Evolutionary conservation across 192 early-diverging fungal species (phyloP), one percentile per base, ranked within the genome.

Genomic region (Geranomyces michiganensis): DNA sequence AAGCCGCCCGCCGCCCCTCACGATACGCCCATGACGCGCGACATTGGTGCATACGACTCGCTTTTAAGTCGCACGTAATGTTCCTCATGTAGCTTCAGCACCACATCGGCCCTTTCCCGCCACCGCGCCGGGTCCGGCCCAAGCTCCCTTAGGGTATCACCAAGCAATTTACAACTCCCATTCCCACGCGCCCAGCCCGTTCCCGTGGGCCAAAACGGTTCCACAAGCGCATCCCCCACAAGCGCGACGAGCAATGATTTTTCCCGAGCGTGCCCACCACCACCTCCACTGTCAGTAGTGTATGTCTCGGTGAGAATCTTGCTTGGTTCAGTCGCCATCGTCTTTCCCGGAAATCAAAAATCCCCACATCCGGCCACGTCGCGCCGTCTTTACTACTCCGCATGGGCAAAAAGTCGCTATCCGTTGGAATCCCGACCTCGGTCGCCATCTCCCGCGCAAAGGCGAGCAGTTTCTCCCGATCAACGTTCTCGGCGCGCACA

Each of bases 131-230:
- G 45, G 36, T 63, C 61, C 43, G 47, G 48, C 1, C 70, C 70
- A 17, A 71, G 49, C 24, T 61, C 70, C 30, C 33, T 47, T 9
- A 62, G 3, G 15, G 21, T 41, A 32, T 63, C 45, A 4, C 44
- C 61, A 2, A 71, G 70, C 17, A 48, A 22, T 32, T 53, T 62
- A 58, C 55, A 66, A 21, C 72, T 68, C 17, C 45, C 41, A 6
- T n/a, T 36, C 31, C 66, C 72, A 19, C 60, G 63, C 22, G 72
- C 72, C 67, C 64, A 73, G 29, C 72, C 72, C 22, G 72, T 73
- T 26, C 72, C 72, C 43, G 45, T 58, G 12, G 68, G 68, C 60
- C 71, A 73, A 31, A 73, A 73, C 47, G 72, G 72, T 41, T 56
- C 53, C 19, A 67, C 44, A 14, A 73, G 65, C 1, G 72, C 64